phyloP scores from a whole-genome alignment of 1,139 yeast species.

The Debaryomyces subglobosus region DNA sequence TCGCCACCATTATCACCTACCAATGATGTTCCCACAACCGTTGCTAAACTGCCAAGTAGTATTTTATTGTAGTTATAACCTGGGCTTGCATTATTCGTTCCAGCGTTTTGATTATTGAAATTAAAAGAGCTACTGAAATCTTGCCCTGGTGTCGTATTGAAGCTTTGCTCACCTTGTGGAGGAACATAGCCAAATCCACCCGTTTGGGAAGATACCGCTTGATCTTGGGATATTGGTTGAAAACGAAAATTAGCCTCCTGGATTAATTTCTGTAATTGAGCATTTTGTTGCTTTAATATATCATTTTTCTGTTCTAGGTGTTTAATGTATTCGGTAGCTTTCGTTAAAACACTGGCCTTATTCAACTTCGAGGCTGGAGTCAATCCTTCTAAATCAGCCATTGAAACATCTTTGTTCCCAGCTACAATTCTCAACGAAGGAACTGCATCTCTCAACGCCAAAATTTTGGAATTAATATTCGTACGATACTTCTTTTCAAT shows the following conservation, averaged over 20 bases:
- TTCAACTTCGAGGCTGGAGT: constrained; percentile 86
- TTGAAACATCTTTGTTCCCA: constrained; percentile 40
- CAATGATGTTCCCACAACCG: constrained; percentile 52
- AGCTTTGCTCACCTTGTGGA: constrained; percentile 20
- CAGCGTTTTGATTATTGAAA: constrained; percentile 6
- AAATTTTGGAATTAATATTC: constrained; percentile 72
- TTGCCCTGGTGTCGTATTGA: constrained; percentile 25
- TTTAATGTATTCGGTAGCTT: constrained; percentile 87
- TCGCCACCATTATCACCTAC: constrained; percentile 41
- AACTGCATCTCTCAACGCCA: constrained; percentile 73
- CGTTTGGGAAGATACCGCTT: constrained; percentile 9
- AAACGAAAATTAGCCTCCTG: constrained; percentile 29
- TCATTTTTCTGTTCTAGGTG: constrained; percentile 78
- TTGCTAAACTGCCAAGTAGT: constrained; percentile 59
- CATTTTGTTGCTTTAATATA: constrained; percentile 55
- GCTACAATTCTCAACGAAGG: constrained; percentile 60
- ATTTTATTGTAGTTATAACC: constrained; percentile 32
- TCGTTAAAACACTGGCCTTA: constrained; percentile 84
- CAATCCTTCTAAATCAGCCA: constrained; percentile 74
- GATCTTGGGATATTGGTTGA: constrained; percentile 14
- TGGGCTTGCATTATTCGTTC: background rate
- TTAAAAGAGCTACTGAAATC: constrained; percentile 9
- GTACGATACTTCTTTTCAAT: constrained; percentile 80
- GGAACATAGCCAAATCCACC: constrained; percentile 29
- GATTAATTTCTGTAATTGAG: constrained; percentile 46